A percentile compares a stretch with the other conserved stretches of the same genome.
Conservation (phyloP, 371 early-diverging fungal genomes). For the Mortierella sp. region DNA sequence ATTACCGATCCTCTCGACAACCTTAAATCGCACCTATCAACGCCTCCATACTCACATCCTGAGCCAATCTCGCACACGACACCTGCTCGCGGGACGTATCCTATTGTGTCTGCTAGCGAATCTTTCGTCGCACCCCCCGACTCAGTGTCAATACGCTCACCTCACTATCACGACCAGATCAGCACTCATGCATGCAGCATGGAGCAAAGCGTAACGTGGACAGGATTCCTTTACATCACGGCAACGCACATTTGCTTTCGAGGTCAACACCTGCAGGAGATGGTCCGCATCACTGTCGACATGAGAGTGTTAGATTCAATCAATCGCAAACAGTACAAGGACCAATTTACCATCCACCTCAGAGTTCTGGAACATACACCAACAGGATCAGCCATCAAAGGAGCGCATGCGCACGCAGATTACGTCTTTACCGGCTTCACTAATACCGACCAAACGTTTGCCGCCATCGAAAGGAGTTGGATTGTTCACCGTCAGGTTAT, state of each 20-base stretch:
- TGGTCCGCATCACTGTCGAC: too few relatives aligned
- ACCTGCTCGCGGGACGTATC: neutral
- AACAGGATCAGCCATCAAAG: too few relatives aligned
- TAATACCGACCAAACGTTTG: slow-evolving; percentile 15
- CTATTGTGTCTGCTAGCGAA: neutral
- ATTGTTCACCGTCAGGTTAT: neutral
- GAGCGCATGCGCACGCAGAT: neutral
- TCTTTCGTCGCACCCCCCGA: neutral
- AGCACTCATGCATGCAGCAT: slow-evolving; percentile 50
- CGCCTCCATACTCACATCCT: neutral
- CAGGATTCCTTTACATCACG: slow-evolving; percentile 63
- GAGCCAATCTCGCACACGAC: neutral
- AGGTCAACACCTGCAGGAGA: slow-evolving; percentile 56
- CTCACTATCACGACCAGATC: neutral
- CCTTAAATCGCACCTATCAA: neutral
- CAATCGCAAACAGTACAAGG: too few relatives aligned
- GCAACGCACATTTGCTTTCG: slow-evolving; percentile 58
- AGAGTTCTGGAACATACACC: too few relatives aligned
- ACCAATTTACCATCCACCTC: too few relatives aligned
- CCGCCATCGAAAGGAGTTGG: slow-evolving; percentile 18
- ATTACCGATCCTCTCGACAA: neutral
- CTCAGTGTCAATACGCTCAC: too few relatives aligned
- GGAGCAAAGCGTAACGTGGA: slow-evolving; percentile 63
- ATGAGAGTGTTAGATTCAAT: too few relatives aligned
- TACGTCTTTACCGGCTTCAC: slow-evolving; percentile 23